Percentiles rank a stretch among this genome's conserved stretches.
These are phyloP conservation scores for Patellifolia procumbens DNA, from an alignment of 179 eudicot species.

Conservation along the genomic window DNA sequence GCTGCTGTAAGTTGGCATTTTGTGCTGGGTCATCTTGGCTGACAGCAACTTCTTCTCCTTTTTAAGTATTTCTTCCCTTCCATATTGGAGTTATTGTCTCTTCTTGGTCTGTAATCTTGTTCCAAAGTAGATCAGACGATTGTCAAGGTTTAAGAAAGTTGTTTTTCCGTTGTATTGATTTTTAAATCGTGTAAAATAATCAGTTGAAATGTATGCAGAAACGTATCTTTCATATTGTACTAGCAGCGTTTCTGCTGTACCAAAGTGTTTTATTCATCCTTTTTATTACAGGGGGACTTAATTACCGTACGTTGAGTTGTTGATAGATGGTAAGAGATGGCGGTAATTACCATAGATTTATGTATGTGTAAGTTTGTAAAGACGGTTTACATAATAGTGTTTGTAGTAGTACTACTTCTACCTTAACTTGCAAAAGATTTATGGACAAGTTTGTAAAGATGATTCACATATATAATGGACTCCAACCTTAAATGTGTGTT, in stretches of 20 bases:
- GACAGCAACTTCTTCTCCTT: not conserved
- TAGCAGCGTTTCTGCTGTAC: not conserved
- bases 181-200: conserved; percentile 1
- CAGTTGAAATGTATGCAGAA: not conserved
- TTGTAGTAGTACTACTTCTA: too few species aligned
- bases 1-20: not conserved
- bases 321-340: too few species aligned
- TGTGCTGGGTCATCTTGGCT: not conserved
- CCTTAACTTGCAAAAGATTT: too few species aligned
- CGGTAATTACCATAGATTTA: too few species aligned
- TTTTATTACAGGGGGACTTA: too few species aligned
- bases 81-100: not conserved
- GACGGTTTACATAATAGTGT: too few species aligned
- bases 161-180: not conserved
- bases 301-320: too few species aligned
- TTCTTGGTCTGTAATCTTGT: not conserved
- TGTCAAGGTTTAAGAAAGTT: not conserved
- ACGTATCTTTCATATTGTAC: not conserved
- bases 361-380: too few species aligned
- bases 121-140: conserved; percentile 2
- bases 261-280: too few species aligned
- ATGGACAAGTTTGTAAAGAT: too few species aligned
- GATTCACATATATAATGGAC: too few species aligned
- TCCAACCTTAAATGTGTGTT: too few species aligned
- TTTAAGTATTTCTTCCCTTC: not conserved